Percentiles rank a stretch among this genome's conserved stretches.
These are phyloP conservation scores for Takashimella koratensis DNA, from an alignment of 1,284 basidiomycete genomes.

Conservation along the genomic window DNA sequence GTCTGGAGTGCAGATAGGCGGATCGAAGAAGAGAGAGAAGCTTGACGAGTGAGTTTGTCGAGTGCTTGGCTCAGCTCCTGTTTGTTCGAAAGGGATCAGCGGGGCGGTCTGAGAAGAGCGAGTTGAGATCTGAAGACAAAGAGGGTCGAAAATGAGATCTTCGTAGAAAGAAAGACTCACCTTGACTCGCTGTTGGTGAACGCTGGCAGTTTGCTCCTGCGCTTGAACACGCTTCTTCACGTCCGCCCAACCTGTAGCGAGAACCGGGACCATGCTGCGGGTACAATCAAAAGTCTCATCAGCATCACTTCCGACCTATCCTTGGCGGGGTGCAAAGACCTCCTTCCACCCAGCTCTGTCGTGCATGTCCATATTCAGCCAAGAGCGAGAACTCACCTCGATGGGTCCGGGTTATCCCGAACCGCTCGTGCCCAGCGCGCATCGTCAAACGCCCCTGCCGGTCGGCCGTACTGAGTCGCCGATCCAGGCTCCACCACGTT, in stretches of 20 bases:
- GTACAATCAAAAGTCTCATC: too few relatives aligned
- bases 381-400: slow-evolving; percentile 56
- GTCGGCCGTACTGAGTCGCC: slow-evolving; percentile 67
- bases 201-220: slow-evolving; percentile 64
- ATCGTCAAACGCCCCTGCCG: slow-evolving; percentile 68
- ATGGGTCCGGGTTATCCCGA: slow-evolving; percentile 76
- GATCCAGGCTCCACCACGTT: slow-evolving; percentile 75
- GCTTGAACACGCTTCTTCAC: slow-evolving; percentile 74
- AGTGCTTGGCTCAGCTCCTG: slow-evolving; percentile 67
- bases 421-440: slow-evolving; percentile 73
- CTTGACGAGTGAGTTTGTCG: slow-evolving; percentile 61
- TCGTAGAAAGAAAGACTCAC: slow-evolving; percentile 41
- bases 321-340: neutral
- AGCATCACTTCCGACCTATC: too few relatives aligned
- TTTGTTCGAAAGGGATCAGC: neutral
- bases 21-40: slow-evolving; percentile 65
- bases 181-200: slow-evolving; percentile 68
- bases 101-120: neutral
- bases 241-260: slow-evolving; percentile 78
- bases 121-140: neutral
- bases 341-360: too few relatives aligned
- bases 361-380: too few relatives aligned
- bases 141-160: slow-evolving; percentile 2
- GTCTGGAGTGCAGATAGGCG: slow-evolving; percentile 65
- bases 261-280: slow-evolving; percentile 70